Evolutionary conservation across 352 stramenopile genomes (phyloP).

Genomic region (Blastocystis sp.): DNA sequence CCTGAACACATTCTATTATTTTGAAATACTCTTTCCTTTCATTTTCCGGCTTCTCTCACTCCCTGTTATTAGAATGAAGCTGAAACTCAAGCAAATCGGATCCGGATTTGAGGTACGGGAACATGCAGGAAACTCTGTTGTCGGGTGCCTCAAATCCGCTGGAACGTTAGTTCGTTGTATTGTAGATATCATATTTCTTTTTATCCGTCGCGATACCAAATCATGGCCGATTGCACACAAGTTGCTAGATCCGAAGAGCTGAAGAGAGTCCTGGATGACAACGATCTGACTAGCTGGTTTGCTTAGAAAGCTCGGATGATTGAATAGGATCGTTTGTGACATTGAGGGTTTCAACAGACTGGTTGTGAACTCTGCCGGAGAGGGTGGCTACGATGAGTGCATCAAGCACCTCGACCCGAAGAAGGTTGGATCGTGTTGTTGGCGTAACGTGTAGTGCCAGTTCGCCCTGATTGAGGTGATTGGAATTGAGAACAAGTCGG

Average conservation of each 20-base stretch:
- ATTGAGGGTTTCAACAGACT: slow-evolving; percentile 29
- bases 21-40: too few relatives aligned
- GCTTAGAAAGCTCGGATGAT: background rate
- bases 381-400: slow-evolving; percentile 54
- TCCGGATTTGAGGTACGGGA: slow-evolving; percentile 40
- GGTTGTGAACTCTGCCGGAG: slow-evolving; percentile 21
- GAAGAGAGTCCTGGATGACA: slow-evolving; percentile 46
- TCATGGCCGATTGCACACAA: slow-evolving; percentile 1
- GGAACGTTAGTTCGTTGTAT: background rate
- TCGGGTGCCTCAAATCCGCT: slow-evolving; percentile 35
- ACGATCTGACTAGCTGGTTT: slow-evolving; percentile 53
- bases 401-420: slow-evolving; percentile 39
- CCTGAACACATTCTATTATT: too few relatives aligned
- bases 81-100: background rate
- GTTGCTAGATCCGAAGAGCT: slow-evolving; percentile 31
- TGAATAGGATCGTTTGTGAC: slow-evolving; percentile 48
- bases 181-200: slow-evolving; percentile 24
- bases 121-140: background rate
- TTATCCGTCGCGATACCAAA: background rate
- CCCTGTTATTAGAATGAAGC: too few relatives aligned
- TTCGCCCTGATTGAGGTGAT: slow-evolving; percentile 48
- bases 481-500: slow-evolving; percentile 43
- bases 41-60: background rate
- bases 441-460: slow-evolving; percentile 5
- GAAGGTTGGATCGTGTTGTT: background rate